Conservation (phyloP, 116 monocot species). For the Dioscorea cayenensis region DNA sequence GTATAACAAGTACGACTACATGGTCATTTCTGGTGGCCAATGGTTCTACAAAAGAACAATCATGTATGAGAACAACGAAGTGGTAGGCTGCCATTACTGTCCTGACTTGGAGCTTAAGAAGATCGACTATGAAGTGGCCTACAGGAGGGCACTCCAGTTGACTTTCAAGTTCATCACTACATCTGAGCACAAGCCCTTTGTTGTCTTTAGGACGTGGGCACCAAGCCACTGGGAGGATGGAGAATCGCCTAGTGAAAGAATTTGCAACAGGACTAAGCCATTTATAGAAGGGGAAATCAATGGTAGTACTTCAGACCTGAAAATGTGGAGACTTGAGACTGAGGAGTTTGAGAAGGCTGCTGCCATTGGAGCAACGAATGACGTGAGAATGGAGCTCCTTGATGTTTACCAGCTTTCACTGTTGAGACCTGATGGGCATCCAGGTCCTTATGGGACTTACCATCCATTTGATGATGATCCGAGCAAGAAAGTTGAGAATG, state of each 20-base stretch:
- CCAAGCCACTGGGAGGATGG: conserved; percentile 16
- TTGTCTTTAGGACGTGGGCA: conserved; percentile 12
- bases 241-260: conserved; percentile 24
- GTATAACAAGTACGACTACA: conserved; percentile 6
- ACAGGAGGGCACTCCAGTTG: conserved; percentile 2
- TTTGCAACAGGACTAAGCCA: conserved; percentile 15
- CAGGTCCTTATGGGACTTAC: conserved; percentile 17
- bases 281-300: conserved; percentile 17
- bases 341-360: conserved; percentile 16
- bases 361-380: not conserved
- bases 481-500: conserved; percentile 12
- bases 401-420: conserved; percentile 23
- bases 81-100: conserved; percentile 12
- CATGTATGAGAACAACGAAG: conserved; percentile 1
- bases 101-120: not conserved
- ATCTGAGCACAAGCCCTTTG: conserved; percentile 8
- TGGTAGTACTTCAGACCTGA: not conserved
- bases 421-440: conserved; percentile 21
- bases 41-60: conserved; percentile 7
- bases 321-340: conserved; percentile 16
- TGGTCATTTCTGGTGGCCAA: conserved; percentile 11
- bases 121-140: not conserved
- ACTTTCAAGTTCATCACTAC: not conserved
- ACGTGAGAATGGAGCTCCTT: not conserved
- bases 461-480: conserved; percentile 15